Evolutionary conservation across 179 eudicot species (phyloP), one percentile per base, ranked within the genome.

Genomic region (Gypsophila paniculata): DNA sequence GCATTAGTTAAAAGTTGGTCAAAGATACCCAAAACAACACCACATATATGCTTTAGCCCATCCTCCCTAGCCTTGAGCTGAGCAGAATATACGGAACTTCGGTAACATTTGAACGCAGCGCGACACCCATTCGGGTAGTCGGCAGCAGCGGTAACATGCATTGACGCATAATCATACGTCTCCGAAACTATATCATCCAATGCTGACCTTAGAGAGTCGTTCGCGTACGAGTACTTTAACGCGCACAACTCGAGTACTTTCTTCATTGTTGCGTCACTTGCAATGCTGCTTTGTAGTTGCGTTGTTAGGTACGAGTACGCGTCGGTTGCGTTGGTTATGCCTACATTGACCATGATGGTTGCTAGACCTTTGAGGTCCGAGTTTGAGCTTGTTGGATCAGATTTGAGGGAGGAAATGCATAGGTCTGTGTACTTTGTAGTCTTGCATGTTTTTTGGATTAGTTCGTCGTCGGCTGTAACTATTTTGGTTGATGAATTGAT

Each of bases 311-410:
- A 89, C 2, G 89, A 22, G 42, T 69, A 73, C 1, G 89, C 85
- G 34, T 82, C 76, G 0, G 91, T 79, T 5, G 91, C 90, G 70
- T 93, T 89, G 15, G 82, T 68, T 0, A 87, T 79, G 32, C 88
- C 92, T 2, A 79, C 54, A 6, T 72, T 79, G 0, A 85, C 83
- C 88, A 90, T 85, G 22, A 93, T 93, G 0, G 74, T 70, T 8
- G 95, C 95, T 46, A 93, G 59, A 12, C 93, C 93, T 58, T 86
- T 89, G 6, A 85, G 82, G 74, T 93, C 96, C 1, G 90, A 81
- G 18, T 80, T 72, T 2, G 74, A 63, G 74, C 95, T 90, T 0
- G 86, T 58, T 1, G 91, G 83, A 59, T 93, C 65, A 0, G 95
- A 82, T 74, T 80, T 80, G 12, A 93, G 82, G 0, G 96, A 81